phyloP scores from a whole-genome alignment of 2,329 filamentous ascomycete genomes.

The Neonectria sp. region DNA sequence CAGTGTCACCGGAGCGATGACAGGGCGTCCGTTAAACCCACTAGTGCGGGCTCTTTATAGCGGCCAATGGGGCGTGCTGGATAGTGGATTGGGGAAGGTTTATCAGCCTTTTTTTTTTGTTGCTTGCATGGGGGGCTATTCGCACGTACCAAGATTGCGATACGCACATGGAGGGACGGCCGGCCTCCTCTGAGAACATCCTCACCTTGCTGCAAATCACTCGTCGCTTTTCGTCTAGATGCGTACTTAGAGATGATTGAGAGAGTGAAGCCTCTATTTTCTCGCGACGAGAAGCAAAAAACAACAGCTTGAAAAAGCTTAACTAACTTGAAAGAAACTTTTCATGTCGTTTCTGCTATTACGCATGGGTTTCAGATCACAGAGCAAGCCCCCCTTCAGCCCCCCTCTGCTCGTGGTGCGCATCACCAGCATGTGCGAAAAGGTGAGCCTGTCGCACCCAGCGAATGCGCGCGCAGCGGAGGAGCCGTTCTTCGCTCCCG shows the following conservation, averaged over 20 bases:
- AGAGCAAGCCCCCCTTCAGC: too few species aligned
- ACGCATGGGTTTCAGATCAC: too few species aligned
- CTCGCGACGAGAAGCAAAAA: not conserved
- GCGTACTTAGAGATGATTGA: not conserved
- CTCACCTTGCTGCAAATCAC: not conserved
- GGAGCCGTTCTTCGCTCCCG: conserved; percentile 18
- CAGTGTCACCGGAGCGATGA: conserved; percentile 11
- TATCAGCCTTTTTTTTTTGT: not conserved
- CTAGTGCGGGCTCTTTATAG: conserved; percentile 11
- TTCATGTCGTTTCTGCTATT: not conserved
- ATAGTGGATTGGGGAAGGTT: not conserved
- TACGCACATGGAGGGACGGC: not conserved
- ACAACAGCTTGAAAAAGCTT: not conserved
- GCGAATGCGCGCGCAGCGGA: conserved; percentile 11
- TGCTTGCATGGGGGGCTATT: not conserved
- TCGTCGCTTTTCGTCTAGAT: not conserved
- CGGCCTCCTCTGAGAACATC: not conserved
- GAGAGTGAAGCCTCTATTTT: not conserved
- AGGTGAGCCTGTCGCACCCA: not conserved
- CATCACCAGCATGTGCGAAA: not conserved
- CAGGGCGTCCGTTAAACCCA: not conserved
- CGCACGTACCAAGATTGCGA: not conserved
- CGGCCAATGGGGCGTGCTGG: conserved; percentile 3
- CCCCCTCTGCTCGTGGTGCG: not conserved
- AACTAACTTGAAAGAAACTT: not conserved